Evolutionary conservation across 2,329 filamentous ascomycete genomes (phyloP).

Genomic region (Zymoseptoria ardabiliae): DNA sequence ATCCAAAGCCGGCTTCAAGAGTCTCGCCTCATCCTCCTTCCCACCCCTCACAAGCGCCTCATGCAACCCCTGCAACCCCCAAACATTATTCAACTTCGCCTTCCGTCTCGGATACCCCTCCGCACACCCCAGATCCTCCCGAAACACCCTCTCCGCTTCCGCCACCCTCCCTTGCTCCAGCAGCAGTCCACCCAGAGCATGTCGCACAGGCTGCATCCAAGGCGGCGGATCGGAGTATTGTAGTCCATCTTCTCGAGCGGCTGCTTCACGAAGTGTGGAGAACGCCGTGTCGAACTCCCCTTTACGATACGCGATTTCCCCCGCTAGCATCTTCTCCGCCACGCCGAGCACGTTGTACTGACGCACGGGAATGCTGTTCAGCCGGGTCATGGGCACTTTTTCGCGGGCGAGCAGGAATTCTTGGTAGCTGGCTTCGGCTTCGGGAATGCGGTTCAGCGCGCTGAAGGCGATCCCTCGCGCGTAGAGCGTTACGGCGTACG

Average conservation of each 20-base stretch:
- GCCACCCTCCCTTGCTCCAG: not conserved
- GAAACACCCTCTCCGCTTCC: not conserved
- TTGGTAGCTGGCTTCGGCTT: not conserved
- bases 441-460: not conserved
- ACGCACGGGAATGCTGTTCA: too few species aligned
- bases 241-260: not conserved
- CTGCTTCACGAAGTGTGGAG: not conserved
- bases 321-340: not conserved
- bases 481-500: not conserved
- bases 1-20: not conserved
- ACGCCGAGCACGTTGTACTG: too few species aligned
- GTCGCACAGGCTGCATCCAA: not conserved
- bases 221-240: not conserved
- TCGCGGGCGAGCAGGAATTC: not conserved
- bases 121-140: not conserved
- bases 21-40: not conserved
- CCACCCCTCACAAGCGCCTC: not conserved
- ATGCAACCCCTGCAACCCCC: not conserved
- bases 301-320: not conserved
- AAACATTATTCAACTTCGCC: not conserved
- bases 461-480: not conserved
- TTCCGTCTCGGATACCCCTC: not conserved
- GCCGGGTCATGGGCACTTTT: not conserved
- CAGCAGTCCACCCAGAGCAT: not conserved
- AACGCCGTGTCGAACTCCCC: not conserved